A percentile compares a stretch with the other conserved stretches of the same genome.
These are phyloP conservation scores for Ustilago bromivora DNA, from an alignment of 1,284 basidiomycete species.

Conservation along the genomic window DNA sequence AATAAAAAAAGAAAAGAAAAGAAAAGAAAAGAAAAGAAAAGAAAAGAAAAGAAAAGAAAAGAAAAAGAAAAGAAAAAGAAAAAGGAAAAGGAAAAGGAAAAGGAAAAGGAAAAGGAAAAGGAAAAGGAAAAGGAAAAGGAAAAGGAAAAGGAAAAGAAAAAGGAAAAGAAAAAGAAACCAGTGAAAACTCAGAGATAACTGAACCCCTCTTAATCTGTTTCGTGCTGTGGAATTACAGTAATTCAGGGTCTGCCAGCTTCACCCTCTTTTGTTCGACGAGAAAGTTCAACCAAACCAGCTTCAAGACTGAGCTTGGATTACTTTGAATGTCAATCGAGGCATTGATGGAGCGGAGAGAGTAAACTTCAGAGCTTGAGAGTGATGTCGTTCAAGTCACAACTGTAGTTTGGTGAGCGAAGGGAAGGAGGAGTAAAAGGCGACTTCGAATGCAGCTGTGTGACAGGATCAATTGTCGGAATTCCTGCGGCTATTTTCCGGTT, in stretches of 20 bases:
- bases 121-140: no score
- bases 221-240: no score
- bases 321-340: not conserved
- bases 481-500: conserved; percentile 10
- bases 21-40: no score
- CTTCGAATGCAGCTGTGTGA: not conserved
- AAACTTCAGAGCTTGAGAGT: not conserved
- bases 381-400: not conserved
- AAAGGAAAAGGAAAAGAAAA: no score
- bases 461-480: not conserved
- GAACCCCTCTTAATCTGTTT: no score
- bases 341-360: no score
- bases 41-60: no score
- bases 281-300: not conserved
- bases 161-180: not conserved
- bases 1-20: not conserved
- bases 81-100: no score
- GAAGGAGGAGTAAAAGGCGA: not conserved
- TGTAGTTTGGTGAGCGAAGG: not conserved
- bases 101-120: no score
- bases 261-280: not conserved
- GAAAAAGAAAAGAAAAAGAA: no score
- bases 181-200: no score
- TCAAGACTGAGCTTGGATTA: not conserved
- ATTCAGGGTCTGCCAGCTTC: conserved; percentile 11